Percentiles rank a stretch among this genome's conserved stretches.
These are phyloP conservation scores for Platismatia glauca DNA, from an alignment of 495 filamentous ascomycete species.

Conservation along the genomic window DNA sequence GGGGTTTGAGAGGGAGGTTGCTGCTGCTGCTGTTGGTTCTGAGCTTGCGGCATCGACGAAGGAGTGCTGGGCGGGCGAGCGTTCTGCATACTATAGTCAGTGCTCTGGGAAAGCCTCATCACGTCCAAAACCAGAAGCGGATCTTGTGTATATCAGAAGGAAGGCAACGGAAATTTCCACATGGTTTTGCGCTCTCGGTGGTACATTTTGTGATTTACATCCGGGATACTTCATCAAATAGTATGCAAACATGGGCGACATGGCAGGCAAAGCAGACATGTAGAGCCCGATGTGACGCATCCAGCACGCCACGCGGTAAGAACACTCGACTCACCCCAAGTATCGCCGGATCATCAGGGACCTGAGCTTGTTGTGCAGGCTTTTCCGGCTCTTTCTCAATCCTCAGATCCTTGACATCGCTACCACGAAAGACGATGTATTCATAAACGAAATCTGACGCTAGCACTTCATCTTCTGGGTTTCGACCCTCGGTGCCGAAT, in stretches of 20 bases:
- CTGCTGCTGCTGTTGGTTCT: constrained; percentile 18
- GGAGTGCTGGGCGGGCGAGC: constrained; percentile 29
- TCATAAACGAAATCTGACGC: constrained; percentile 83
- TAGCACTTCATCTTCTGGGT: constrained; percentile 69
- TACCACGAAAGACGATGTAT: constrained; percentile 98
- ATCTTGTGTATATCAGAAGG: constrained; percentile 64
- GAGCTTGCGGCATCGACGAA: constrained; percentile 17
- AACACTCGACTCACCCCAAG: constrained; percentile 69
- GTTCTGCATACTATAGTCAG: constrained; percentile 26
- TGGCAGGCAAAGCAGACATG: constrained; percentile 8
- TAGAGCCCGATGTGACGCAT: constrained; percentile 9
- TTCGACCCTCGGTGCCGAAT: constrained; percentile 86
- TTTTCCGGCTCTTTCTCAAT: constrained; percentile 76
- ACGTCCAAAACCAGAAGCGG: neutral
- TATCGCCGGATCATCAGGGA: constrained; percentile 94
- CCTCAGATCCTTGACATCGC: constrained; percentile 95
- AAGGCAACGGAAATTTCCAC: constrained; percentile 99
- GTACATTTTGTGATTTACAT: constrained; percentile 60
- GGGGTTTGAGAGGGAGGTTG: constrained; percentile 11
- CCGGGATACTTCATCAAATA: constrained; percentile 78
- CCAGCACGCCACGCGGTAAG: neutral
- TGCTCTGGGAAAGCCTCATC: neutral
- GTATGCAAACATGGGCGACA: constrained; percentile 12
- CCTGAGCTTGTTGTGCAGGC: constrained; percentile 53
- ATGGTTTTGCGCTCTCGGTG: constrained; percentile 89